Evolutionary conservation across 345 rosid genomes (phyloP), one percentile per base, ranked within the genome.

Genomic region (Bruguiera sexangula): DNA sequence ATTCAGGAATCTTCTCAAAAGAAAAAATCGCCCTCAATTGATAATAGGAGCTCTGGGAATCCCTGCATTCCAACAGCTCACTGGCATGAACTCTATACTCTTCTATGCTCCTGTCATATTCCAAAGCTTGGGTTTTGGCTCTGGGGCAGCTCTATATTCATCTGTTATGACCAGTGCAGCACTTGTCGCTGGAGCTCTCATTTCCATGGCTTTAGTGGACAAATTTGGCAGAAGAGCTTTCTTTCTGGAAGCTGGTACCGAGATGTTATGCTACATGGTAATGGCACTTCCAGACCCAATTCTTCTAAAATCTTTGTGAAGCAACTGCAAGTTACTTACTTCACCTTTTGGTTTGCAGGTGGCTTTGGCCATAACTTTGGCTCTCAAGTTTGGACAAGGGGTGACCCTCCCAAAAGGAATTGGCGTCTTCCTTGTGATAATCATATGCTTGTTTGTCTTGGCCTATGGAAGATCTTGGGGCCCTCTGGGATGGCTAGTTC

Each of bases 51-150:
- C 66, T n/a, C 4, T 78, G 22, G 79, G 60, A 6, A 74, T 87
- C 65, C 86, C 89, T 3, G 72, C 79, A 43, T 82, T 85, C 70
- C 86, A 87, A 20, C 87, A 81, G 48, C 59, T 81, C 4, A 87
- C 84, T 0, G 84, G 85, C 29, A 85, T 80, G 62, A 85, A 84
- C 39, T 81, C 82, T 24, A 71, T 85, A 62, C 78, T 76, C 58
- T 84, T 84, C 69, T 84, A 84, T 31, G 86, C 86, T 8, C 90
- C 88, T 13, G 86, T 82, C 34, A 64, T 82, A 4, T 86, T 84
- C 68, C 82, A 81, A 69, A 79, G 84, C 32, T 60, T 86, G 32
- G 88, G 90, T 5, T 81, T 86, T 52, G 80, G 83, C n/a, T 39
- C 63, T 31, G 67, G 73, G 34, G 77, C 80, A 15, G 54, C 86